Percentiles rank a stretch among this genome's conserved stretches.
Evolutionary conservation across 2,329 filamentous ascomycete species (phyloP).

Genomic region (Ceratocystis eucalypticola): DNA sequence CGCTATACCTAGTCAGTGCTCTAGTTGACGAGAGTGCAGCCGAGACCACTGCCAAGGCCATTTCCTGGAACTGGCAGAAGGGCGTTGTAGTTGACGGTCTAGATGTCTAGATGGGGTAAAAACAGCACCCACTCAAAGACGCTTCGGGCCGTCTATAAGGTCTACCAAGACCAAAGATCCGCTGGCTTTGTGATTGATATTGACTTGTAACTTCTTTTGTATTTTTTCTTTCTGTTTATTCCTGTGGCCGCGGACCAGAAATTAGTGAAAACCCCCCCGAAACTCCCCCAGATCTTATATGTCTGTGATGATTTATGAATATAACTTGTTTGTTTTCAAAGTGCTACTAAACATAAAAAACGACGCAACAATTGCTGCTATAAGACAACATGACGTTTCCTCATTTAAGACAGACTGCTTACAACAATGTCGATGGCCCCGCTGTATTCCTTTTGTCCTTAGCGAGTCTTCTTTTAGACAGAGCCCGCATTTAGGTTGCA

Average conservation of each 20-base stretch:
- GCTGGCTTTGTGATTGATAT: not conserved
- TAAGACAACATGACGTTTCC: not conserved
- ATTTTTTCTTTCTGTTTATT: not conserved
- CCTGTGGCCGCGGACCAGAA: not conserved
- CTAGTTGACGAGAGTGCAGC: slow-evolving; percentile 66
- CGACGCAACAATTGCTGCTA: too few species aligned
- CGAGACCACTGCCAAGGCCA: slow-evolving; percentile 56
- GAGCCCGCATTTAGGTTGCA: not conserved
- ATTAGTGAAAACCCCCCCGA: not conserved
- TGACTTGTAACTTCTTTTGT: not conserved
- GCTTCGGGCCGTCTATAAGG: too few species aligned
- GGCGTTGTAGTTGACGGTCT: slow-evolving; percentile 72
- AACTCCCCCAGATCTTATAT: slow-evolving; percentile 7
- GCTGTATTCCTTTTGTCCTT: not conserved
- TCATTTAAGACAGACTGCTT: not conserved
- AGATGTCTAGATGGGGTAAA: slow-evolving; percentile 48
- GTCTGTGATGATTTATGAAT: slow-evolving; percentile 13
- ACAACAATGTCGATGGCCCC: not conserved
- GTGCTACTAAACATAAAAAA: not conserved
- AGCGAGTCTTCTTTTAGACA: not conserved
- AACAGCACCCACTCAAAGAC: slow-evolving; percentile 3
- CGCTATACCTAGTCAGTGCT: slow-evolving; percentile 72
- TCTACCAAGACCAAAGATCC: not conserved
- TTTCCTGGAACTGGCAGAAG: slow-evolving; percentile 80
- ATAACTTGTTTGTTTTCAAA: not conserved